phyloP scores from a whole-genome alignment of 1,139 yeast species.

The Geotrichum restrictum region DNA sequence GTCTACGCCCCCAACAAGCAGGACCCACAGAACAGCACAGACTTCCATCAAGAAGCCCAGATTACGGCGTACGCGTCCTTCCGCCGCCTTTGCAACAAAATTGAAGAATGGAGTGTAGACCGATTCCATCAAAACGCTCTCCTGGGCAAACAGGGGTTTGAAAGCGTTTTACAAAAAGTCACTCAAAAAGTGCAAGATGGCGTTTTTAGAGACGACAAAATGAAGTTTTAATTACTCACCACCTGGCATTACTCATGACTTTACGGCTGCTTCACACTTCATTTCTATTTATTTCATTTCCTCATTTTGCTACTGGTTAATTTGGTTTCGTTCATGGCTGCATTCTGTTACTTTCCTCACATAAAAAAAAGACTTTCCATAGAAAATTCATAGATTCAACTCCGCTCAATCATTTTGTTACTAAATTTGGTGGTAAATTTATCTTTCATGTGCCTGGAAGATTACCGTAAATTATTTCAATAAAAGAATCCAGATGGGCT shows the following conservation, averaged over 20 bases:
- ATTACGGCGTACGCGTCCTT: constrained; percentile 80
- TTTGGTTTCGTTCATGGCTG: too few relatives aligned
- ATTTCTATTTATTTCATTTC: not conserved
- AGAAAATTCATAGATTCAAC: not conserved
- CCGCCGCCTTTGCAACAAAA: constrained; percentile 64
- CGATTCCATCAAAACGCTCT: constrained; percentile 84
- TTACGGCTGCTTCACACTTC: not conserved
- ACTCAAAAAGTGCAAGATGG: constrained; percentile 42
- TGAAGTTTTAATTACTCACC: not conserved
- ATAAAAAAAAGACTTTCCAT: too few relatives aligned
- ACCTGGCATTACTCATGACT: not conserved
- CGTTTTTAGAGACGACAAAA: constrained; percentile 29
- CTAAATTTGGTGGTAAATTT: not conserved
- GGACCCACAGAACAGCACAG: constrained; percentile 51
- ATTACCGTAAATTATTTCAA: too few relatives aligned
- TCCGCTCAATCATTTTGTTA: not conserved
- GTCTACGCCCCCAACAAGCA: constrained; percentile 64
- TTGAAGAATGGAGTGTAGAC: constrained; percentile 90
- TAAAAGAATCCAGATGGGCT: too few relatives aligned
- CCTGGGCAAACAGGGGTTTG: constrained; percentile 80
- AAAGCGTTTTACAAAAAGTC: constrained; percentile 60
- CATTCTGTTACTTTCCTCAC: too few relatives aligned
- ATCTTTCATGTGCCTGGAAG: not conserved
- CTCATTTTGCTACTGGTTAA: too few relatives aligned
- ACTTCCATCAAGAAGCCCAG: constrained; percentile 77